Base-by-base conservation (phyloP, 176 grass and related monocot species). In the Rhipidocladum racemiflorum region DNA sequence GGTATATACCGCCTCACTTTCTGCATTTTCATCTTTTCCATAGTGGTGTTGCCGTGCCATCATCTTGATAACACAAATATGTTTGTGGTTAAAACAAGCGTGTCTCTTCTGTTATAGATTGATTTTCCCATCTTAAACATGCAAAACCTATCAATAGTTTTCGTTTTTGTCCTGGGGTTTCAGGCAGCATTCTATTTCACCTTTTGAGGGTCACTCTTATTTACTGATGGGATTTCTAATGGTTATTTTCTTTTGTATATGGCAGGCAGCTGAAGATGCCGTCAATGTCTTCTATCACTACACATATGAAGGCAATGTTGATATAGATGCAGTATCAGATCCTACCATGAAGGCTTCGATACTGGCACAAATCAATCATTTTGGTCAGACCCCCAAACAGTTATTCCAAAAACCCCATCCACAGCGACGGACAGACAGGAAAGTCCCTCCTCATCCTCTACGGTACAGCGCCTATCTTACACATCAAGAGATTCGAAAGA, bases 301-400 rank as follows among this genome's bases (percentile, higher is more conserved):
- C 69, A 99, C 96, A 48, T 99, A 99, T 36, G 96, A 99, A 88
- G 96, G 96, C 64, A 99, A 91, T 84, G 93, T 99, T 61, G 97
- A 99, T 56, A 99, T 99, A 82, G 97, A 99, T 88, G 89, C 93
- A 20, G 89, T 99, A 76, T 85, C 93, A 53, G 97, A 99, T 82
- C 97, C 89, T 76, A 99, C 97, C 20, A 96, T 99, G 97, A 99
- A 99, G 88, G 97, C 97, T 86, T 99, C 97, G 13, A 99, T 99
- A 81, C 85, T 99, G 61, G 97, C 97, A 73, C 97, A 99, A 86
- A 99, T 99, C 55, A 99, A 99, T 87, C 97, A 99, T 86, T 99
- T 99, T 74, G 97, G 97, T 76, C 97, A 99, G 89, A 99, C 97
- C 43, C 97, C 97, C 20, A 99, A 99, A 81, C 97, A 99, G 76